Evolutionary conservation across 768 basidiomycete species (phyloP).

Genomic region (Phylloporus rhodoxanthus): DNA sequence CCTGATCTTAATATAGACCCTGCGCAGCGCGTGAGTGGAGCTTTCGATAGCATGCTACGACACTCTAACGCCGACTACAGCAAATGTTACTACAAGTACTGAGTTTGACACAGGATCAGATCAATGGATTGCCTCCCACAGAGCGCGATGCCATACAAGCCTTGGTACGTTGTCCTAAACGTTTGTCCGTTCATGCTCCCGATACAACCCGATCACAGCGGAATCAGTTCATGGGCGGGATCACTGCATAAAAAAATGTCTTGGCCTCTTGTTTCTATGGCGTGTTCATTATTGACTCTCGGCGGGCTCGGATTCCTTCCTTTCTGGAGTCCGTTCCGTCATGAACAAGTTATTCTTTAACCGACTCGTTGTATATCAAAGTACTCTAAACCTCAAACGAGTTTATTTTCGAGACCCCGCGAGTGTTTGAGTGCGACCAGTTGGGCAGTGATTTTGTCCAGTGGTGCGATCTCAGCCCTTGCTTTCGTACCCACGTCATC

Average conservation of each 20-base stretch:
- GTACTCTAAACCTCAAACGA: slow-evolving; percentile 30
- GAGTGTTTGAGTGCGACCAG: slow-evolving; percentile 65
- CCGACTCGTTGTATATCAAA: neutral
- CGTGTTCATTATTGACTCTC: neutral
- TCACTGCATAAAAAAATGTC: slow-evolving; percentile 15
- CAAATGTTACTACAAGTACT: slow-evolving; percentile 85
- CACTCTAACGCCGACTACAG: slow-evolving; percentile 30
- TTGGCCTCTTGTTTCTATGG: neutral
- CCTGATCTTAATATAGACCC: slow-evolving; percentile 41
- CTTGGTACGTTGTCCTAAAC: slow-evolving; percentile 44
- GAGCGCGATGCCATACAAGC: slow-evolving; percentile 78
- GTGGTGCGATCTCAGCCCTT: slow-evolving; percentile 64
- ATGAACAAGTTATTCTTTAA: neutral
- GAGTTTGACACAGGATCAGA: slow-evolving; percentile 73
- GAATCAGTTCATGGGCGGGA: slow-evolving; percentile 33
- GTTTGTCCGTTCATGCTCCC: neutral
- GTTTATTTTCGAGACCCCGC: slow-evolving; percentile 48
- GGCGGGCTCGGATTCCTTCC: neutral
- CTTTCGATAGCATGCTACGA: neutral
- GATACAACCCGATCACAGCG: slow-evolving; percentile 17
- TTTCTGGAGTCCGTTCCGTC: neutral
- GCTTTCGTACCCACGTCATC: slow-evolving; percentile 88
- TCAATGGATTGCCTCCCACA: slow-evolving; percentile 69
- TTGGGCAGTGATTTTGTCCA: slow-evolving; percentile 67
- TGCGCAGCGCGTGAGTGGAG: slow-evolving; percentile 40